Percentiles rank a stretch among this genome's conserved stretches.
phyloP scores from a whole-genome alignment of 495 filamentous ascomycete species.

The Neurospora africana region DNA sequence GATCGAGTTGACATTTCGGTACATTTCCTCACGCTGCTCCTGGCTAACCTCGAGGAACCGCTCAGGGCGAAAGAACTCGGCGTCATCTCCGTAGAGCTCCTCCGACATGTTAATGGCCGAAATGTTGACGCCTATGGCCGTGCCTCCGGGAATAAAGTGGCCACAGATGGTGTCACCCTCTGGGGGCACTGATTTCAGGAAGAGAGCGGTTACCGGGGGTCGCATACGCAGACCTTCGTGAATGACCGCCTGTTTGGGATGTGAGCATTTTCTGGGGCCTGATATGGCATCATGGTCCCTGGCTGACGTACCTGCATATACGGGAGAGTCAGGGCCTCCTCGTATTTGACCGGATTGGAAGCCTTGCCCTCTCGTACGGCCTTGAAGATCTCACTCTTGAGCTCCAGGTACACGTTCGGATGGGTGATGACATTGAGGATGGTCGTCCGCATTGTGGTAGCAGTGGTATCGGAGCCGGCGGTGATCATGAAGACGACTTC shows the following conservation, averaged over 20 bases:
- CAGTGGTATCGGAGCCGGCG: constrained; percentile 54
- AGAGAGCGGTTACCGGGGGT: constrained; percentile 17
- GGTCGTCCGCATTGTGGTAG: constrained; percentile 45
- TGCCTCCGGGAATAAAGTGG: constrained; percentile 35
- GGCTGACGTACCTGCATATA: constrained; percentile 21
- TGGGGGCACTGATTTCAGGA: constrained; percentile 28
- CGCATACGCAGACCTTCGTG: constrained; percentile 37
- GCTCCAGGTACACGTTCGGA: constrained; percentile 34
- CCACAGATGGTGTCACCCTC: constrained; percentile 40
- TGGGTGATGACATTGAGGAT: constrained; percentile 42
- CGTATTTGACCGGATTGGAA: constrained; percentile 23
- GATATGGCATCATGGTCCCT: background rate
- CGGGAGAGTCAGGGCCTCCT: constrained; percentile 30
- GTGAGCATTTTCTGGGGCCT: background rate
- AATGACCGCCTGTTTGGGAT: constrained; percentile 24
- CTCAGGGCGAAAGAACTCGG: constrained; percentile 38
- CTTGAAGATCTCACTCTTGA: constrained; percentile 44
- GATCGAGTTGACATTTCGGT: constrained; percentile 18
- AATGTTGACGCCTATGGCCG: constrained; percentile 34
- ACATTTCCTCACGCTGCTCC: constrained; percentile 25
- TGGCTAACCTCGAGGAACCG: constrained; percentile 37
- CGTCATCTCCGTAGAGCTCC: constrained; percentile 28
- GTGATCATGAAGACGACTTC: constrained; percentile 38
- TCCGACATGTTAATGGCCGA: constrained; percentile 17
- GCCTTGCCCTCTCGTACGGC: constrained; percentile 17